phyloP scores from a whole-genome alignment of 176 grass and related monocot species.

The Bromus sterilis region DNA sequence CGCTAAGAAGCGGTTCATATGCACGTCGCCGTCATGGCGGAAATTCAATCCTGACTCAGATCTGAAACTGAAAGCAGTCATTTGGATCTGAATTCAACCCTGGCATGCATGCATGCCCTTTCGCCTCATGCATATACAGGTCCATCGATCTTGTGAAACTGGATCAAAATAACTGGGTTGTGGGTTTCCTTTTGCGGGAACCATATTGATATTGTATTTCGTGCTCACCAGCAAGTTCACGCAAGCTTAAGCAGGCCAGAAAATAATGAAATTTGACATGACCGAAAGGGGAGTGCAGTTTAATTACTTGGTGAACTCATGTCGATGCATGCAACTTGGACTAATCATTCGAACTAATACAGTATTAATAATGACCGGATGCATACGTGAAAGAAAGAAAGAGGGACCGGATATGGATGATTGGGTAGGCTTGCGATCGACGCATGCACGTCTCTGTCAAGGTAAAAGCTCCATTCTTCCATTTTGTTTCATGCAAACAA shows the following conservation, averaged over 20 bases:
- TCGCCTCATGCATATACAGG: not conserved
- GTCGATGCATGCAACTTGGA: not conserved
- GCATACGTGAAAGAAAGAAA: not conserved
- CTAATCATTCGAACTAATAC: not conserved
- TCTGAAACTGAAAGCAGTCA: not conserved
- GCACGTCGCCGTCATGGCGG: constrained; percentile 8
- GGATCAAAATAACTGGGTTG: too few species aligned
- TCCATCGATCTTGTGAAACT: too few species aligned
- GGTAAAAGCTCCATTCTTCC: constrained; percentile 25
- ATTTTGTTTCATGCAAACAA: constrained; percentile 21
- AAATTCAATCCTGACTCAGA: not conserved
- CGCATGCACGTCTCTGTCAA: constrained; percentile 30
- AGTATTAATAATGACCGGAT: not conserved
- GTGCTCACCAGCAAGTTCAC: not conserved
- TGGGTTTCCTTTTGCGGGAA: too few species aligned
- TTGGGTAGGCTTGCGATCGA: constrained; percentile 1
- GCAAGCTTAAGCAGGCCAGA: not conserved
- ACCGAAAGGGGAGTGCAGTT: too few species aligned
- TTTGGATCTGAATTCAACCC: constrained; percentile 8
- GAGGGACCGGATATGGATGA: not conserved
- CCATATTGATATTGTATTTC: not conserved
- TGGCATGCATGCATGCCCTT: not conserved
- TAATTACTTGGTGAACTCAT: not conserved
- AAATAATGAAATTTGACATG: not conserved
- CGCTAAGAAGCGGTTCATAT: not conserved